These are phyloP conservation scores for Verticillium tricorpus DNA, from an alignment of 2,329 filamentous ascomycete species.

Conservation along the genomic window DNA sequence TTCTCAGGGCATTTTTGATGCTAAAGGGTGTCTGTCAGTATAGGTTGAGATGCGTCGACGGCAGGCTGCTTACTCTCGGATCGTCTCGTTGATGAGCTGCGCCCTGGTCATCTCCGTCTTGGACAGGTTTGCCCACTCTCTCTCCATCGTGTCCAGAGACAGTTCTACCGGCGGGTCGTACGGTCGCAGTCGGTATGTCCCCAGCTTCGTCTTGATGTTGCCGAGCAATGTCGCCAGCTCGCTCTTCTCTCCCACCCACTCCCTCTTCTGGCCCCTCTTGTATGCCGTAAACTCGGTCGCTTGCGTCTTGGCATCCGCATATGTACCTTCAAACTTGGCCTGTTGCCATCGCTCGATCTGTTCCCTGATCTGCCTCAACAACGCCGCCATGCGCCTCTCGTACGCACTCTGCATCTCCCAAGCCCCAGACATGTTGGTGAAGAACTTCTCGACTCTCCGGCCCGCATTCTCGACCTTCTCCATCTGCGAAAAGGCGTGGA, in stretches of 20 bases:
- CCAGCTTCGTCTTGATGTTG: conserved; percentile 98
- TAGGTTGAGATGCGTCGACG: conserved; percentile 18
- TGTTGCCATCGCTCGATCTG: conserved; percentile 75
- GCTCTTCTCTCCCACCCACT: conserved; percentile 97
- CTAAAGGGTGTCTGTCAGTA: conserved; percentile 34
- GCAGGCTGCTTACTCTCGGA: conserved; percentile 66
- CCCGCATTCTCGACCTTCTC: conserved; percentile 98
- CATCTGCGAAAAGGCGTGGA: conserved; percentile 98
- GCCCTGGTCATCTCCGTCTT: conserved; percentile 83
- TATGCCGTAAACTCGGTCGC: conserved; percentile 78
- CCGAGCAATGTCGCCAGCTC: conserved; percentile 88
- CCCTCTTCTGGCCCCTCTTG: conserved; percentile 84
- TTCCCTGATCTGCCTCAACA: conserved; percentile 68
- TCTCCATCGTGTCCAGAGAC: conserved; percentile 75
- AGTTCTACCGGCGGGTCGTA: conserved; percentile 88
- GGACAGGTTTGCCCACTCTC: conserved; percentile 75
- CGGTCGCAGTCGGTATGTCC: conserved; percentile 84
- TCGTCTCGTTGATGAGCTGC: conserved; percentile 95
- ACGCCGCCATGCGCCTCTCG: conserved; percentile 81
- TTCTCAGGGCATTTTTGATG: conserved; percentile 92
- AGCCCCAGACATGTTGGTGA: conserved; percentile 97
- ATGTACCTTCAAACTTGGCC: conserved; percentile 84
- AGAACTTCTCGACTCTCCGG: conserved; percentile 93
- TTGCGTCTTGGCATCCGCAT: conserved; percentile 86
- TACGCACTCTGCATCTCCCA: conserved; percentile 99